These are phyloP conservation scores for Geotrichum reessii DNA, from an alignment of 1,139 yeast species.

Conservation along the genomic window DNA sequence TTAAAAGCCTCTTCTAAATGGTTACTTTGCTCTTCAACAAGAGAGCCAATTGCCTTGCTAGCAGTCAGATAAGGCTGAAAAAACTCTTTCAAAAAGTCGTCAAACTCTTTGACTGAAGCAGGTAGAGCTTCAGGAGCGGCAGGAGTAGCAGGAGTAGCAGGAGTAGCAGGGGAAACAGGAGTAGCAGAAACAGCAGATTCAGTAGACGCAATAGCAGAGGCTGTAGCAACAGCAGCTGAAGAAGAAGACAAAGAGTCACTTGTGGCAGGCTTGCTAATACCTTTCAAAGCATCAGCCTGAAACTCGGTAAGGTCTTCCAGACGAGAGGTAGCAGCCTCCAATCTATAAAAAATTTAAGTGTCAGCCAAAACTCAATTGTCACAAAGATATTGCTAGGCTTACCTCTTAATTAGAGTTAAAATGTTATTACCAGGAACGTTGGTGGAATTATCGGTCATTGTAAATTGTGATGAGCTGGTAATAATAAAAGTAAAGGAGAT, in stretches of 20 bases:
- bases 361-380: not conserved
- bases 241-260: constrained; percentile 23
- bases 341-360: constrained; percentile 37
- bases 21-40: constrained; percentile 20
- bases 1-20: constrained; percentile 53
- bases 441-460: constrained; percentile 48
- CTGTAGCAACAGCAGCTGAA: constrained; percentile 20
- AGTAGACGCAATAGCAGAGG: not conserved
- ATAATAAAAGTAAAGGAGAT: not conserved
- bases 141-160: constrained; percentile 23
- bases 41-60: constrained; percentile 16
- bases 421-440: constrained; percentile 75
- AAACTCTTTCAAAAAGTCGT: constrained; percentile 46
- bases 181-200: constrained; percentile 17
- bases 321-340: constrained; percentile 91
- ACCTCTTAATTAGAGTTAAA: constrained; percentile 68
- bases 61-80: constrained; percentile 49
- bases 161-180: constrained; percentile 22
- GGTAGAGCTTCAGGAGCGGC: constrained; percentile 22
- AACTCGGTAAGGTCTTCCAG: constrained; percentile 81
- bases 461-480: constrained; percentile 10
- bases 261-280: constrained; percentile 19
- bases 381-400: constrained; percentile 23
- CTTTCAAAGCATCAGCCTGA: constrained; percentile 49
- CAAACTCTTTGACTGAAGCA: constrained; percentile 43